Evolutionary conservation across 176 grass and related monocot genomes (phyloP), one percentile per base, ranked within the genome.

Genomic region (Hordeum vulgare): DNA sequence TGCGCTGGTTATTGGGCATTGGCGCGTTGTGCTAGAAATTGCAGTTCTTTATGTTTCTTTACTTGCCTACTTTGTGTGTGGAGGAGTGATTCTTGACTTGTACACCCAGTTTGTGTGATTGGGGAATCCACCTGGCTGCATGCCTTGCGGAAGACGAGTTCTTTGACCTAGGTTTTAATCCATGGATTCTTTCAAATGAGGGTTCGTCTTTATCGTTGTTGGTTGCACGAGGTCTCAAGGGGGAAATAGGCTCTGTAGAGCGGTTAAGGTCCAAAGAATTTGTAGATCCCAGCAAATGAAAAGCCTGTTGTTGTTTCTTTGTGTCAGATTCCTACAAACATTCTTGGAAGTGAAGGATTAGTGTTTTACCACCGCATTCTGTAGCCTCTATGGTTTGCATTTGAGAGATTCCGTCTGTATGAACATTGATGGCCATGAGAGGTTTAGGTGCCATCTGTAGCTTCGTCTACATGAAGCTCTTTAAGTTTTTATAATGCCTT

Each of bases 161-260:
- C 57, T 75, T 83, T 75, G 39, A 53, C 41, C 68, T 65, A 75
- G 28, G 81, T 64, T 74, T 83, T 75, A 51, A 21, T 63, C 71
- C 70, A 75, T 51, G 81, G 59, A 3, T 64, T 84, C 28, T 63
- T 62, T 7, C 18, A 26, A 47, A 7, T 3, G 1, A 62, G 49
- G 49, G 49, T 14, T 60, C 13, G 9, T 54, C 15, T 23, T 35
- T 68, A 47, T 67, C 20, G 18, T 26, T 20, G n/a, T 63, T 28
- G 15, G 81, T 1, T 20, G n/a, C 29, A n/a, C 34, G 41, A 35
- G 58, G 12, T 36, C 59, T 67, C 42, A 25, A 28, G 42, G 40
- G 60, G 54, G 4, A 29, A 62, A 41, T 41, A 11, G 42, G 7
- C 66, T 74, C 35, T 13, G 40, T 41, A 44, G 77, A 4, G 11